Conservation (phyloP, 305 asterid species). For the Ilex paraguariensis region DNA sequence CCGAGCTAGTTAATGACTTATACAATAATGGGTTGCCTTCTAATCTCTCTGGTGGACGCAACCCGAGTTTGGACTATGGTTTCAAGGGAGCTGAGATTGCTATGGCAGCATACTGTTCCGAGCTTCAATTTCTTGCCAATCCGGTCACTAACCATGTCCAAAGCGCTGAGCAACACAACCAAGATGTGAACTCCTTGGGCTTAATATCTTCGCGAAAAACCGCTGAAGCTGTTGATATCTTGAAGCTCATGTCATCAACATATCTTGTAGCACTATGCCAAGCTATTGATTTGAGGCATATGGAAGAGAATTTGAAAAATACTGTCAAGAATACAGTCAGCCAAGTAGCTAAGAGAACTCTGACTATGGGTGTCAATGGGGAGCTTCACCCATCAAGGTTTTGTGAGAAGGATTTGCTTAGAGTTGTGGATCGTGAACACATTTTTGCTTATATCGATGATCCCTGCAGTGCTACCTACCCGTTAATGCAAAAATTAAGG, state of each 20-base stretch:
- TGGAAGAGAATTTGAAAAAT: slow-evolving; percentile 65
- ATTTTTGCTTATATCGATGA: slow-evolving; percentile 67
- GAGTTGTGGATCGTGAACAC: slow-evolving; percentile 69
- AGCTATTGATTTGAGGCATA: slow-evolving; percentile 61
- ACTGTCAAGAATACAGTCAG: slow-evolving; percentile 73
- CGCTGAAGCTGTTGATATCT: slow-evolving; percentile 63
- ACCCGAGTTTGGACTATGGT: slow-evolving; percentile 85
- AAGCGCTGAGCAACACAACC: slow-evolving; percentile 91
- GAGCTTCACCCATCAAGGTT: slow-evolving; percentile 82
- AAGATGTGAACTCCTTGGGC: slow-evolving; percentile 78
- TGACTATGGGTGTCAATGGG: slow-evolving; percentile 63
- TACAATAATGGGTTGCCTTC: slow-evolving; percentile 86
- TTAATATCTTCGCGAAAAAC: slow-evolving; percentile 77
- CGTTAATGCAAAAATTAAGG: slow-evolving; percentile 71
- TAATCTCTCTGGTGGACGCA: slow-evolving; percentile 67
- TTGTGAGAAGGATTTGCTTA: slow-evolving; percentile 74
- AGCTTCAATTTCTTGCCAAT: slow-evolving; percentile 73
- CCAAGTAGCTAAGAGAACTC: slow-evolving; percentile 59
- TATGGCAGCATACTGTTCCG: slow-evolving; percentile 84
- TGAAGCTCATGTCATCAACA: slow-evolving; percentile 78
- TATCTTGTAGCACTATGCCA: slow-evolving; percentile 69
- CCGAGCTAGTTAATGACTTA: slow-evolving; percentile 74
- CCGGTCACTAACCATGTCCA: slow-evolving; percentile 87
- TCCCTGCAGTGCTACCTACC: slow-evolving; percentile 60
- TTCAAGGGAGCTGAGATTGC: slow-evolving; percentile 88